Conservation (phyloP, 2,329 filamentous ascomycete species). For the Trichoderma sp. region DNA sequence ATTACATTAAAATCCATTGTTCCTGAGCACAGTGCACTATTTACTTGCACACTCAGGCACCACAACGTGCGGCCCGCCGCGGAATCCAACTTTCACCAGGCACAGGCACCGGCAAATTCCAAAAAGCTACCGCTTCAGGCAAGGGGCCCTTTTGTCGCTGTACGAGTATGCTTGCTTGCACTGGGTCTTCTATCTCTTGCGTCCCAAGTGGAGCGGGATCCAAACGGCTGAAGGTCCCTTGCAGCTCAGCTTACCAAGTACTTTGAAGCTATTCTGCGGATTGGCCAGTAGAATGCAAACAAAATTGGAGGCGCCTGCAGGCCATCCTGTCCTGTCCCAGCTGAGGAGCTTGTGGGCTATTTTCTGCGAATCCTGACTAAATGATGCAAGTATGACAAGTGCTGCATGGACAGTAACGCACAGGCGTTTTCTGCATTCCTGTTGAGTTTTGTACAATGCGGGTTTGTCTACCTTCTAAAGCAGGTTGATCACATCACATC, state of each 20-base stretch:
- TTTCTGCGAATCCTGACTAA: background rate
- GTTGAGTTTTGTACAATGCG: background rate
- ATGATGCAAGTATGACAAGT: background rate
- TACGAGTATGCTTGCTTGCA: background rate
- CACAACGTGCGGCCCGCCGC: background rate
- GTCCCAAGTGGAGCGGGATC: slow-evolving; percentile 10
- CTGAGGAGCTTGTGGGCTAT: background rate
- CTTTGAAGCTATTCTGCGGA: background rate
- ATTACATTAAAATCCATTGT: background rate
- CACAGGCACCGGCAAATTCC: background rate
- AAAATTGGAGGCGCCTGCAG: background rate
- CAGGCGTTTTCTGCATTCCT: background rate
- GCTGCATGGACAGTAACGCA: background rate
- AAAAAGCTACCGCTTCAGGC: background rate
- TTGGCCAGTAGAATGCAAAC: background rate
- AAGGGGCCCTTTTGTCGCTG: background rate
- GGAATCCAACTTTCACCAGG: background rate
- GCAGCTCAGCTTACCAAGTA: slow-evolving; percentile 16
- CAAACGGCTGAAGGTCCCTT: background rate
- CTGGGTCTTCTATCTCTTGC: slow-evolving; percentile 13
- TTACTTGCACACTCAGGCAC: background rate
- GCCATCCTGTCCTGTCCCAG: background rate
- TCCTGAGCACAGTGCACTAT: background rate
- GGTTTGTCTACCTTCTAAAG: background rate
- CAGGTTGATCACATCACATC: background rate